Percentiles rank a stretch among this genome's conserved stretches.
phyloP scores from a whole-genome alignment of 345 rosid genomes.

The Corymbia maculata region DNA sequence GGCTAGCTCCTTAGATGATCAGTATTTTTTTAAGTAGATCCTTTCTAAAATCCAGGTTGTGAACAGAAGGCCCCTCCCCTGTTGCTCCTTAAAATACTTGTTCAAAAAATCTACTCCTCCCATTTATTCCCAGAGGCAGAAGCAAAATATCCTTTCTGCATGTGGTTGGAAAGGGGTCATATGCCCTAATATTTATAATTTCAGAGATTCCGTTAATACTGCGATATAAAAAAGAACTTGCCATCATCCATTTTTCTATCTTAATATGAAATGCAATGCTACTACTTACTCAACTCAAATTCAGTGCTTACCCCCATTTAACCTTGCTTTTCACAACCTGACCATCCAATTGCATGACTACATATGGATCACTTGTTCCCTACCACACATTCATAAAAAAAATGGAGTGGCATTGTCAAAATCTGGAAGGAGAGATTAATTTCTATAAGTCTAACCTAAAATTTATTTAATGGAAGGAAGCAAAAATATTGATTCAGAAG shows the following conservation, averaged over 20 bases:
- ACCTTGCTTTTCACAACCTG: constrained; percentile 78
- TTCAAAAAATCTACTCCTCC: not conserved
- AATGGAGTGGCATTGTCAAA: not conserved
- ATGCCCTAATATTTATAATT: not conserved
- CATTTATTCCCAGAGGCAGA: not conserved
- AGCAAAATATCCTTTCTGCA: not conserved
- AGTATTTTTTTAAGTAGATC: not conserved
- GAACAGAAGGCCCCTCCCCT: not conserved
- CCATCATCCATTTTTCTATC: not conserved
- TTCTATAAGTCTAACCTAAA: not conserved
- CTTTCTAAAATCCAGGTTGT: not conserved
- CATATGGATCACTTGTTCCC: constrained; percentile 92
- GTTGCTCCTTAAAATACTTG: not conserved
- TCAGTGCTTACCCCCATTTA: constrained; percentile 54
- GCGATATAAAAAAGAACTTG: not conserved
- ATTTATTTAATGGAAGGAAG: not conserved
- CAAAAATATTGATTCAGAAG: not conserved
- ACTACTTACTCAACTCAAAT: not conserved
- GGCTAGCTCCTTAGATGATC: not conserved
- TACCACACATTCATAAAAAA: constrained; percentile 11
- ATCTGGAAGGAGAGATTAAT: not conserved
- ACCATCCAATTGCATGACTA: constrained; percentile 80
- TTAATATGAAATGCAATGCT: not conserved
- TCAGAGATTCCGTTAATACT: not conserved
- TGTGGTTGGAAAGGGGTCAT: not conserved